Evolutionary conservation across 2,329 filamentous ascomycete genomes (phyloP).

Genomic region (Cladosporium sp.): DNA sequence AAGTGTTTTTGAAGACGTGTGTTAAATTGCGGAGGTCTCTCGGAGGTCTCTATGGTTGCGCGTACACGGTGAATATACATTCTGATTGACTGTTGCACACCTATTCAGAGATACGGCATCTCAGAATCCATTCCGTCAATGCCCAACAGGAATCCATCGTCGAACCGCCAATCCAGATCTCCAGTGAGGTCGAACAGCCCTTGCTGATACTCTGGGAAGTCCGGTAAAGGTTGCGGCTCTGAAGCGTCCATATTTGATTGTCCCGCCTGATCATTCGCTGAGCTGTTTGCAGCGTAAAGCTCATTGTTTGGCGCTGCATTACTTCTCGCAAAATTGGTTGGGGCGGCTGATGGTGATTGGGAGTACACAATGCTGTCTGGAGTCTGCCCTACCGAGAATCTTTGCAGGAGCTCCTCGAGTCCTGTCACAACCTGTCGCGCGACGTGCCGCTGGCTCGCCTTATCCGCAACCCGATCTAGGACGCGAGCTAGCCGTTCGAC

Average conservation of each 20-base stretch:
- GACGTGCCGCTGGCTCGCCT: conserved; percentile 5
- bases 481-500: neutral
- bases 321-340: neutral
- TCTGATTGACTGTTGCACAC: too few relatives aligned
- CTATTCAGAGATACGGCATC: neutral
- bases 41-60: too few relatives aligned
- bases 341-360: neutral
- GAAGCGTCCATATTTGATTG: neutral
- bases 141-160: neutral
- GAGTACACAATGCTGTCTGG: neutral
- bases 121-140: conserved; percentile 6
- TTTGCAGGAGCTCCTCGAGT: neutral
- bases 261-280: too few relatives aligned
- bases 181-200: conserved; percentile 4
- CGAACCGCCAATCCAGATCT: conserved; percentile 7
- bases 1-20: too few relatives aligned
- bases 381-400: neutral
- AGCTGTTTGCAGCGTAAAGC: neutral
- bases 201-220: neutral
- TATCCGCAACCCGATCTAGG: neutral
- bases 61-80: too few relatives aligned
- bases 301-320: neutral
- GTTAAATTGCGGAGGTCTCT: too few relatives aligned
- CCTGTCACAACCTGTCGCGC: conserved; percentile 8
- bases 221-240: neutral